A percentile compares a stretch with the other conserved stretches of the same genome.
These are phyloP conservation scores for Lophium mytilinum DNA, from an alignment of 495 filamentous ascomycete species.

Conservation along the genomic window DNA sequence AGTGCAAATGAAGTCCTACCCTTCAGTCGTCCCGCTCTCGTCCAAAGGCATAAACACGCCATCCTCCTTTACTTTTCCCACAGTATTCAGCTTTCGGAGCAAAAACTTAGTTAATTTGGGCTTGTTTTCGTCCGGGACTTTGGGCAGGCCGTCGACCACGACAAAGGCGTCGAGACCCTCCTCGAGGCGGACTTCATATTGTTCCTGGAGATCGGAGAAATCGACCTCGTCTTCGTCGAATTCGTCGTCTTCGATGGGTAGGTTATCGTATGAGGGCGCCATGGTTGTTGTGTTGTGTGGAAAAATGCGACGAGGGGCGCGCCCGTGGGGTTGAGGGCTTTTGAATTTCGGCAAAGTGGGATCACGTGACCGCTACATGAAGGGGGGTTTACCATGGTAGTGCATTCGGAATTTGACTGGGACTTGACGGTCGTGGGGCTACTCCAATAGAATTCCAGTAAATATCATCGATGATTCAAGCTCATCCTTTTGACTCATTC, in stretches of 20 bases:
- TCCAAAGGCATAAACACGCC: slow-evolving; percentile 86
- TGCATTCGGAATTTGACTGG: too few species aligned
- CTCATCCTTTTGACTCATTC: too few species aligned
- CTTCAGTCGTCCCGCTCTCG: slow-evolving; percentile 70
- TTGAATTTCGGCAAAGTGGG: background rate
- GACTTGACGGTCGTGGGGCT: too few species aligned
- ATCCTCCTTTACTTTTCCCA: slow-evolving; percentile 79
- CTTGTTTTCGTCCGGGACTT: slow-evolving; percentile 73
- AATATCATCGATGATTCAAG: too few species aligned
- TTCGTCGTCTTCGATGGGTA: slow-evolving; percentile 66
- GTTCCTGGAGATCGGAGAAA: slow-evolving; percentile 83
- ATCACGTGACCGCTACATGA: too few species aligned
- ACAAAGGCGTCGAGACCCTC: slow-evolving; percentile 94
- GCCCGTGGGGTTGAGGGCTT: background rate
- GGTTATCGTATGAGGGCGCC: slow-evolving; percentile 65
- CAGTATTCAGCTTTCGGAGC: slow-evolving; percentile 76
- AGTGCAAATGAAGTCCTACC: slow-evolving; percentile 44
- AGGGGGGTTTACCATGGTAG: too few species aligned
- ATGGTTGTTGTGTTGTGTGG: slow-evolving; percentile 35
- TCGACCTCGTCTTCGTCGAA: slow-evolving; percentile 86
- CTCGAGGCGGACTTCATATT: slow-evolving; percentile 91
- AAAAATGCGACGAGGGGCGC: background rate
- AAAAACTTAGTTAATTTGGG: slow-evolving; percentile 91
- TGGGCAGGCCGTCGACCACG: slow-evolving; percentile 85
- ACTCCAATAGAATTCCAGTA: too few species aligned